phyloP scores from a whole-genome alignment of 2,329 filamentous ascomycete species.

The Diplodia intermedia region DNA sequence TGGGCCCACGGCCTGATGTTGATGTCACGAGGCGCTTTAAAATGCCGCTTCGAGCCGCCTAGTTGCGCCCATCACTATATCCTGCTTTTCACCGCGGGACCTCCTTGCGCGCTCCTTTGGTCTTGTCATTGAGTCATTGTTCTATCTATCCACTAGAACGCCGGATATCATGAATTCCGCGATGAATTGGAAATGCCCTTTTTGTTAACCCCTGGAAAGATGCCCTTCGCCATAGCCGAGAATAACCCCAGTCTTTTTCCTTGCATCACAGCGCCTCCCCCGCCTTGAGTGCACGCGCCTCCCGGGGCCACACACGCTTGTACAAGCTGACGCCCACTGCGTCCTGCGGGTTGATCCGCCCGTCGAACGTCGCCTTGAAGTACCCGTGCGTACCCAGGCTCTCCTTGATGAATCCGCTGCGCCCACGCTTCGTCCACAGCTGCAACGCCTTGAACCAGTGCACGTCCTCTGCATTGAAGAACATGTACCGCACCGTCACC shows the following conservation, averaged over 20 bases:
- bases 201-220: constrained; percentile 7
- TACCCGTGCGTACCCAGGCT: constrained; percentile 96
- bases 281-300: constrained; percentile 58
- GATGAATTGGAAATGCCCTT: constrained; percentile 6
- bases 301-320: constrained; percentile 68
- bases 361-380: constrained; percentile 98
- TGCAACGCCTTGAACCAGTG: constrained; percentile 98
- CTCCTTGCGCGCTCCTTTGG: not conserved
- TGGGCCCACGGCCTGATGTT: constrained; percentile 10
- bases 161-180: constrained; percentile 27
- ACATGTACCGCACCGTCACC: constrained; percentile 99
- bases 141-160: constrained; percentile 16
- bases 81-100: not conserved
- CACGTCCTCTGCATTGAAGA: constrained; percentile 95
- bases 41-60: not conserved
- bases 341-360: constrained; percentile 93
- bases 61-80: not conserved
- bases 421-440: constrained; percentile 88
- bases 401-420: constrained; percentile 93
- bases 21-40: constrained; percentile 27
- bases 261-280: constrained; percentile 28
- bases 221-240: constrained; percentile 13
- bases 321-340: constrained; percentile 81
- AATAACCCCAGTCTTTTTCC: not conserved
- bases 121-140: constrained; percentile 21